Percentiles rank a stretch among this genome's conserved stretches.
These are phyloP conservation scores for Sphaerulina populicola DNA, from an alignment of 2,329 filamentous ascomycete genomes.

Conservation along the genomic window DNA sequence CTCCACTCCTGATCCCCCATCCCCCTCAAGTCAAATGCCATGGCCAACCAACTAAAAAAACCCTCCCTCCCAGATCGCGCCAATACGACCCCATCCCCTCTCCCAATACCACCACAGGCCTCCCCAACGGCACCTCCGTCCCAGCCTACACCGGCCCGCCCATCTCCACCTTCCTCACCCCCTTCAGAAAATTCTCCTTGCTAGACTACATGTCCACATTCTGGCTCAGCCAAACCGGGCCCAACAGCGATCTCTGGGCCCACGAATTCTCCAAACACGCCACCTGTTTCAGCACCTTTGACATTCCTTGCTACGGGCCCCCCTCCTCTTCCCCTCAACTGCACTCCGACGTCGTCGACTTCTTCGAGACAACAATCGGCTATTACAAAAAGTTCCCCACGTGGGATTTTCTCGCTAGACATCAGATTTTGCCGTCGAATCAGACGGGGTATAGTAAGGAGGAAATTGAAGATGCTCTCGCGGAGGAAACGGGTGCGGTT, in stretches of 20 bases:
- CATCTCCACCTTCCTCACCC: slow-evolving; percentile 51
- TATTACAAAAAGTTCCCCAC: slow-evolving; percentile 55
- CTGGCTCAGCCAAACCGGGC: slow-evolving; percentile 53
- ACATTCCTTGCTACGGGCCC: slow-evolving; percentile 57
- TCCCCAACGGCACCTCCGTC: slow-evolving; percentile 45
- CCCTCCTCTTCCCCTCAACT: too few relatives aligned
- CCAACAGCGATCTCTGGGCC: slow-evolving; percentile 55
- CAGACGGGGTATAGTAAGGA: slow-evolving; percentile 48
- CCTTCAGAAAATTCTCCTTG: slow-evolving; percentile 52
- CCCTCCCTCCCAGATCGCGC: slow-evolving; percentile 28
- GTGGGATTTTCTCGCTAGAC: slow-evolving; percentile 50
- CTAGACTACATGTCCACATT: slow-evolving; percentile 58
- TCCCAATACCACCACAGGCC: slow-evolving; percentile 56
- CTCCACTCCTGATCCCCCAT: too few relatives aligned
- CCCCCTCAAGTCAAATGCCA: too few relatives aligned
- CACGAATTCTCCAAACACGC: slow-evolving; percentile 26
- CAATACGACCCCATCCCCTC: slow-evolving; percentile 53
- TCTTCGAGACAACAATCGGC: slow-evolving; percentile 52
- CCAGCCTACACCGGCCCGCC: slow-evolving; percentile 51
- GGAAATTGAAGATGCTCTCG: slow-evolving; percentile 47
- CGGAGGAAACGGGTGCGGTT: slow-evolving; percentile 44
- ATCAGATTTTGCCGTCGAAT: slow-evolving; percentile 52
- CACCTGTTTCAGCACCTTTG: slow-evolving; percentile 60
- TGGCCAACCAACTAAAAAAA: too few relatives aligned
- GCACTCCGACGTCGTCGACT: slow-evolving; percentile 54